Evolutionary conservation across 2,329 filamentous ascomycete species (phyloP).

Genomic region (Coniochaeta pulveracea): DNA sequence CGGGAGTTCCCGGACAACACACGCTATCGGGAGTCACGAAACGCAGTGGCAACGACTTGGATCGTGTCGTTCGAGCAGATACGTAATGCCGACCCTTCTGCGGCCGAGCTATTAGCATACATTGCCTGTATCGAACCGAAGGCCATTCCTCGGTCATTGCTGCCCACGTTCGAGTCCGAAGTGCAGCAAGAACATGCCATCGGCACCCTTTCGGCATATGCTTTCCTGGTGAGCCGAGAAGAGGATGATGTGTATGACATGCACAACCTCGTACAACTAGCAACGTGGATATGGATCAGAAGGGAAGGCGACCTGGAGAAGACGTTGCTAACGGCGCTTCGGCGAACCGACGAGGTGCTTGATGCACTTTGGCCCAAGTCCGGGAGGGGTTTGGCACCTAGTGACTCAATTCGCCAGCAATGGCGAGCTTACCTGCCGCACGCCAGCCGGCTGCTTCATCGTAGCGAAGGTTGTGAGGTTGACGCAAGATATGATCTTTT

Average conservation of each 20-base stretch:
- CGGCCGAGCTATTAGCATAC: conserved; percentile 23
- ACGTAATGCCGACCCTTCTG: conserved; percentile 12
- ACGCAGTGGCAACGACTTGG: conserved; percentile 26
- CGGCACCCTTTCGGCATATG: conserved; percentile 20
- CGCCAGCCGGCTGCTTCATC: conserved; percentile 10
- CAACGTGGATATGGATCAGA: conserved; percentile 17
- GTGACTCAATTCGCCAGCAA: conserved; percentile 6
- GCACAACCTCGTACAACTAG: conserved; percentile 24
- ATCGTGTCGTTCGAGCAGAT: conserved; percentile 28
- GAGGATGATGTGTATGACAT: conserved; percentile 19
- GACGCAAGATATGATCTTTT: conserved; percentile 10
- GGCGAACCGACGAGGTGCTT: conserved; percentile 4
- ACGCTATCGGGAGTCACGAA: conserved; percentile 18
- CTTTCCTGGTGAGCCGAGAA: conserved; percentile 16
- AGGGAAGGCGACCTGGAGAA: conserved; percentile 5
- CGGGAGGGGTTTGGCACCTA: no score
- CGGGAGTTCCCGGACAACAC: conserved; percentile 20
- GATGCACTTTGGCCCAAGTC: background rate
- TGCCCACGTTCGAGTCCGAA: conserved; percentile 13
- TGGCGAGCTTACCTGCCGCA: conserved; percentile 17
- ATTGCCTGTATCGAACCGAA: conserved; percentile 25
- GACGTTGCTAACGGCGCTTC: background rate
- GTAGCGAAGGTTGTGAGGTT: conserved; percentile 6
- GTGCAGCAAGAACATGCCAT: conserved; percentile 14
- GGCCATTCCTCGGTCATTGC: conserved; percentile 23